phyloP scores from a whole-genome alignment of 2,329 filamentous ascomycete species.

The Dothideomycetes sp. region DNA sequence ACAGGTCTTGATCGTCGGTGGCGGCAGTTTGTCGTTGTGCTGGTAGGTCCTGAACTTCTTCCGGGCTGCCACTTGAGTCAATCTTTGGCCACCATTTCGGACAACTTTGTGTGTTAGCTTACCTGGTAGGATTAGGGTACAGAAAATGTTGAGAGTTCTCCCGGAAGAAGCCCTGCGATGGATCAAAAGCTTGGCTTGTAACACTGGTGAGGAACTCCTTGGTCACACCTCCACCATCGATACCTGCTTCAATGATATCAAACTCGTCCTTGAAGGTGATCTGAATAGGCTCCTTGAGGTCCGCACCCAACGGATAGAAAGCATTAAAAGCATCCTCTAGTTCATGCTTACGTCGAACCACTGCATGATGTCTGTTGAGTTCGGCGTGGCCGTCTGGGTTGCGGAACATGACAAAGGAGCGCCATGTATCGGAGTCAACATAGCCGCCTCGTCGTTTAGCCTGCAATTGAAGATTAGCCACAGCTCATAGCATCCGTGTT shows the following conservation, averaged over 20 bases:
- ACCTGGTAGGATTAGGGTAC: constrained; percentile 69
- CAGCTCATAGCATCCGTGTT: neutral
- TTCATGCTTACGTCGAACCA: constrained; percentile 64
- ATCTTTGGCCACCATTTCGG: neutral
- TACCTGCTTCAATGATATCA: constrained; percentile 76
- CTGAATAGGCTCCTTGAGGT: constrained; percentile 86
- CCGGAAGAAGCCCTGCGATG: constrained; percentile 50
- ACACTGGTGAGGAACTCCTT: constrained; percentile 93
- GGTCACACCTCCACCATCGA: constrained; percentile 92
- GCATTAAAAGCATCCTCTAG: constrained; percentile 79
- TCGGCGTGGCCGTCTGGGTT: constrained; percentile 19
- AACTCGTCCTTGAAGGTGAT: constrained; percentile 95
- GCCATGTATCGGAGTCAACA: constrained; percentile 65
- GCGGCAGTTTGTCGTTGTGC: constrained; percentile 40
- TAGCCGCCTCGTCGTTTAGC: constrained; percentile 54
- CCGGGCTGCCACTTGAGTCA: constrained; percentile 1
- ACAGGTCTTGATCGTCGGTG: constrained; percentile 46
- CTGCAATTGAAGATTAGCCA: neutral
- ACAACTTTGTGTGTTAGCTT: neutral
- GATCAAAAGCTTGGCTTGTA: constrained; percentile 71
- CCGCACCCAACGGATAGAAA: constrained; percentile 71
- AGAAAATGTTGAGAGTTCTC: constrained; percentile 78
- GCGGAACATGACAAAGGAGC: constrained; percentile 34
- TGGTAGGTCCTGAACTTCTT: constrained; percentile 3
- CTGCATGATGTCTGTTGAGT: constrained; percentile 56